Evolutionary conservation across 306 rosid genomes (phyloP).

Genomic region (Cicer bijugum): DNA sequence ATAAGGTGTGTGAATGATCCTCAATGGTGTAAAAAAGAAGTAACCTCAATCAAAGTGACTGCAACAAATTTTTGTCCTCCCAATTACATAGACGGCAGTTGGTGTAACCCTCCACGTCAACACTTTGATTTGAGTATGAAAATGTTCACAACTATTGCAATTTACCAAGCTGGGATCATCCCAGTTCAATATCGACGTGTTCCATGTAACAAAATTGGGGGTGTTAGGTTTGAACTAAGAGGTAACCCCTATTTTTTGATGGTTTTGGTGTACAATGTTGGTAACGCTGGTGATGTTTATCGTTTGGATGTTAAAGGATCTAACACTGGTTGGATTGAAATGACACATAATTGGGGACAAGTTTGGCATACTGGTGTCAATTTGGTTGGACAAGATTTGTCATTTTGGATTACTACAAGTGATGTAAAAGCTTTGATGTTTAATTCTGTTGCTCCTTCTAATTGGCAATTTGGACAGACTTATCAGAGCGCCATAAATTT

Average conservation of each 20-base stretch:
- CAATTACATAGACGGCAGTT: constrained; percentile 42
- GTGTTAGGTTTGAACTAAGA: constrained; percentile 58
- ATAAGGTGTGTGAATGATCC: constrained; percentile 56
- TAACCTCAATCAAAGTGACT: constrained; percentile 52
- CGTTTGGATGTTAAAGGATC: constrained; percentile 50
- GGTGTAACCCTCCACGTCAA: constrained; percentile 62
- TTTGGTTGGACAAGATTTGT: constrained; percentile 58
- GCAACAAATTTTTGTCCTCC: constrained; percentile 81
- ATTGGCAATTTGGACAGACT: constrained; percentile 65
- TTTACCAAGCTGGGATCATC: constrained; percentile 57
- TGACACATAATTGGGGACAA: constrained; percentile 69
- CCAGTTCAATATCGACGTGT: constrained; percentile 45
- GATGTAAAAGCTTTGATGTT: constrained; percentile 49
- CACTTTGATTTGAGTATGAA: constrained; percentile 55
- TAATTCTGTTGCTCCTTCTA: constrained; percentile 46
- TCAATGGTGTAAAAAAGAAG: constrained; percentile 52
- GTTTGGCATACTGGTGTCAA: constrained; percentile 45
- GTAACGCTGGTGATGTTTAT: constrained; percentile 53
- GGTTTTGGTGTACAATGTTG: constrained; percentile 30
- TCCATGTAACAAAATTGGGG: constrained; percentile 46
- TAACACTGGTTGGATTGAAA: constrained; percentile 41
- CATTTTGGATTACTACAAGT: constrained; percentile 53
- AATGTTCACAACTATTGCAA: constrained; percentile 61
- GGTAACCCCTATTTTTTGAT: constrained; percentile 59
- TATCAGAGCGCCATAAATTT: constrained; percentile 37